These are phyloP conservation scores for Quillaja saponaria DNA, from an alignment of 306 rosid species.

Conservation along the genomic window DNA sequence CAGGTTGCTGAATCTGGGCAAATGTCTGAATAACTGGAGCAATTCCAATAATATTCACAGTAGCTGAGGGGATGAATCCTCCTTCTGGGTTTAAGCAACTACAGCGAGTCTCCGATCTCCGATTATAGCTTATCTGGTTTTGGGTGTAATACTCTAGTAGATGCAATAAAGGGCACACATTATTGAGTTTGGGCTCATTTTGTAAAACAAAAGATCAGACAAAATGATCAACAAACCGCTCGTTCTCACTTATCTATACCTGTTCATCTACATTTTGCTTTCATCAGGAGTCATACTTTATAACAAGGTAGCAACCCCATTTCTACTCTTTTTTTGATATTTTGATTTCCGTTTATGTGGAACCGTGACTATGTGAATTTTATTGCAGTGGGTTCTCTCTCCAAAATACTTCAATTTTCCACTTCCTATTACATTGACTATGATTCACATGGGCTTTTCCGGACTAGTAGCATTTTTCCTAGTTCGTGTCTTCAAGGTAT, in stretches of 20 bases:
- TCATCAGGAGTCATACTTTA: conserved; percentile 91
- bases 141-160: not conserved
- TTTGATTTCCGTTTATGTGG: not conserved
- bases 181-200: not conserved
- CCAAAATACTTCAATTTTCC: conserved; percentile 92
- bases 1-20: not conserved
- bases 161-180: not conserved
- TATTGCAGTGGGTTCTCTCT: conserved; percentile 92
- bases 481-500: conserved; percentile 91
- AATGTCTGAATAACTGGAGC: not conserved
- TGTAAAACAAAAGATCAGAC: not conserved
- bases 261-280: conserved; percentile 74
- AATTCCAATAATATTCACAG: not conserved
- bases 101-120: not conserved
- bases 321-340: not conserved
- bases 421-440: conserved; percentile 85
- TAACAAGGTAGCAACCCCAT: conserved; percentile 64
- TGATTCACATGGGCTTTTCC: conserved; percentile 98
- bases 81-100: not conserved
- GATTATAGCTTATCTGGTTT: not conserved
- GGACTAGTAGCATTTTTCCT: conserved; percentile 86
- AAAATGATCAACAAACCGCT: conserved; percentile 76
- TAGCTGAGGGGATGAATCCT: not conserved
- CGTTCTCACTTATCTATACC: conserved; percentile 76
- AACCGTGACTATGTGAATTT: not conserved